Percentiles rank a stretch among this genome's conserved stretches.
phyloP scores from a whole-genome alignment of 2,329 filamentous ascomycete species.

The Sporothrix pallida region DNA sequence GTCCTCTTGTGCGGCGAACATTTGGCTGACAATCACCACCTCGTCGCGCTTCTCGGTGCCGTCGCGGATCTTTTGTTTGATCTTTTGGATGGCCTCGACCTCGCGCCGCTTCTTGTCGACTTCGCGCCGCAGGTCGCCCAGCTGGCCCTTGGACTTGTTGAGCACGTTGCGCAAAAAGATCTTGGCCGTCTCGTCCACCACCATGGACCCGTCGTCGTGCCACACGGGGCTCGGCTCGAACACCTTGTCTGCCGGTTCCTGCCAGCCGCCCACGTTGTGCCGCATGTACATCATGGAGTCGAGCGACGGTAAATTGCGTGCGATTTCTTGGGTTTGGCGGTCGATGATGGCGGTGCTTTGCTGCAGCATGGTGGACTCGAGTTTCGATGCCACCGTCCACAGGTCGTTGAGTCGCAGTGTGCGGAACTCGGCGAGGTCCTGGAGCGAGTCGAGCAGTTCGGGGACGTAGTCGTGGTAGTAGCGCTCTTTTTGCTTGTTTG shows the following conservation, averaged over 20 bases:
- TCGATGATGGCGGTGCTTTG: slow-evolving; percentile 75
- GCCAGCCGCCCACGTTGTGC: slow-evolving; percentile 83
- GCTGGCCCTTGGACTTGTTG: slow-evolving; percentile 83
- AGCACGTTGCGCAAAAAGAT: slow-evolving; percentile 90
- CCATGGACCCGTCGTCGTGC: slow-evolving; percentile 90
- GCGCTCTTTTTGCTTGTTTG: slow-evolving; percentile 95
- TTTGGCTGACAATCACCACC: slow-evolving; percentile 79
- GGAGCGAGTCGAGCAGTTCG: slow-evolving; percentile 88
- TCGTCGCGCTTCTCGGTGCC: slow-evolving; percentile 83
- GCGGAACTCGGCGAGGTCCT: slow-evolving; percentile 90
- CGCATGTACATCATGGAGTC: slow-evolving; percentile 98
- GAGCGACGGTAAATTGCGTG: slow-evolving; percentile 82
- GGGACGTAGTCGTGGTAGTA: slow-evolving; percentile 98
- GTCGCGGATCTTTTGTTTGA: slow-evolving; percentile 77
- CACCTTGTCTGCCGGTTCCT: slow-evolving; percentile 80
- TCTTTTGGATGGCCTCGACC: slow-evolving; percentile 75
- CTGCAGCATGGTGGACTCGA: slow-evolving; percentile 80
- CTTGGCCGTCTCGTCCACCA: slow-evolving; percentile 84
- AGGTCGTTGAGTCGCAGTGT: slow-evolving; percentile 82
- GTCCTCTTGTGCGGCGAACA: slow-evolving; percentile 83
- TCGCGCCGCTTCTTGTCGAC: slow-evolving; percentile 86
- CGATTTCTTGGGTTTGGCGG: slow-evolving; percentile 78
- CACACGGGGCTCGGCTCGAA: slow-evolving; percentile 97
- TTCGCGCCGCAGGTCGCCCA: slow-evolving; percentile 80
- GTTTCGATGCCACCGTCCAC: slow-evolving; percentile 78